phyloP scores from a whole-genome alignment of 2,329 filamentous ascomycete species.

The Penicillium sp. region DNA sequence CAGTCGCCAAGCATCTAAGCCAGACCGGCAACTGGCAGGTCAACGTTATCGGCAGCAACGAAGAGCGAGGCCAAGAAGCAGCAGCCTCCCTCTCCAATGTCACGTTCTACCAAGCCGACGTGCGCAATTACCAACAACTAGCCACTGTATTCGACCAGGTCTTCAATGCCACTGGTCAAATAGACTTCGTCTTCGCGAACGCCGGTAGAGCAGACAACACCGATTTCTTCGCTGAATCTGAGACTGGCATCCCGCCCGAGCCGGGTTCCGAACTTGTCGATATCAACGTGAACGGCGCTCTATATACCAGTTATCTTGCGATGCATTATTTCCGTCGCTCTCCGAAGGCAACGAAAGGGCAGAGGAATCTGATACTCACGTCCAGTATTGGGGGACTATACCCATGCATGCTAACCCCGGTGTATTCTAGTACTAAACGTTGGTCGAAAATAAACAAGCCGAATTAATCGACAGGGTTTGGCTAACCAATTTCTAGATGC shows the following conservation, averaged over 20 bases:
- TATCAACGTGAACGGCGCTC: conserved; percentile 35
- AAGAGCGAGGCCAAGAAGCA: conserved; percentile 25
- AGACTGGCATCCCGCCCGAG: conserved; percentile 14
- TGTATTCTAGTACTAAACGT: conserved; percentile 35
- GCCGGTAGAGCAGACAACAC: conserved; percentile 40
- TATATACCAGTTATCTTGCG: conserved; percentile 36
- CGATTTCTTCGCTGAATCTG: conserved; percentile 33
- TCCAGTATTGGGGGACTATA: conserved; percentile 34
- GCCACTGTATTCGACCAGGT: conserved; percentile 31
- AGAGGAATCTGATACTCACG: conserved; percentile 28
- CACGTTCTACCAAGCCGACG: conserved; percentile 35
- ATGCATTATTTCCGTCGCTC: conserved; percentile 35
- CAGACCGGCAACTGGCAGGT: conserved; percentile 32
- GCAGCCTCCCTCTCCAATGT: conserved; percentile 23
- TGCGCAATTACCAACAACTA: conserved; percentile 30
- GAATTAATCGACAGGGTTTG: rapidly evolving
- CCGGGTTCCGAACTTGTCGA: conserved; percentile 33
- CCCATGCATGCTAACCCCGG: conserved; percentile 24
- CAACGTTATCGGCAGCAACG: conserved; percentile 36
- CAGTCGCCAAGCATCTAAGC: conserved; percentile 34
- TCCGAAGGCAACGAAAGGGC: conserved; percentile 15
- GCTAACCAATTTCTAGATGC: conserved; percentile 15
- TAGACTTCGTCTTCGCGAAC: conserved; percentile 47
- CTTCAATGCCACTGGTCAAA: conserved; percentile 28
- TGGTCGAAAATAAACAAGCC: neutral